Evolutionary conservation across 2,329 filamentous ascomycete genomes (phyloP).

Genomic region (Cladosporium austrohemisphaericum): DNA sequence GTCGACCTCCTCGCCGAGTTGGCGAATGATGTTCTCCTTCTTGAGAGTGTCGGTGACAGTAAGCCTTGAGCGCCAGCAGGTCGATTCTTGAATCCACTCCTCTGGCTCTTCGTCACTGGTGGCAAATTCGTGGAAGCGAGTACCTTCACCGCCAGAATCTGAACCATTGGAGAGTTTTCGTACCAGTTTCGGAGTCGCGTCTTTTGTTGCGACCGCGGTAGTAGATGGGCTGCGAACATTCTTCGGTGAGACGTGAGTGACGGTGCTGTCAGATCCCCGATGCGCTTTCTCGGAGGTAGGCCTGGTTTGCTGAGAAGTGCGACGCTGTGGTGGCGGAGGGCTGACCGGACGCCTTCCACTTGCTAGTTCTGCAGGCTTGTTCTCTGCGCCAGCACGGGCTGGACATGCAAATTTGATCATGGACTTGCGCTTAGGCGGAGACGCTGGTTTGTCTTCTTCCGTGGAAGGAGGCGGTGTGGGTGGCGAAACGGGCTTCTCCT

Average conservation of each 20-base stretch:
- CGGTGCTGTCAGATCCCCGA: slow-evolving; percentile 49
- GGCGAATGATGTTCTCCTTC: slow-evolving; percentile 85
- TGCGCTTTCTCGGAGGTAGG: slow-evolving; percentile 30
- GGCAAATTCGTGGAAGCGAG: slow-evolving; percentile 83
- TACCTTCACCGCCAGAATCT: slow-evolving; percentile 51
- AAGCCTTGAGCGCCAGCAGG: slow-evolving; percentile 63
- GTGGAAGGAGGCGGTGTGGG: slow-evolving; percentile 9
- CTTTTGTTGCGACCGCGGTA: slow-evolving; percentile 26
- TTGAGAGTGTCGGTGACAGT: slow-evolving; percentile 85
- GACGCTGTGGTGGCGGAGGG: slow-evolving; percentile 38
- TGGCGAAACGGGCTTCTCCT: slow-evolving; percentile 39
- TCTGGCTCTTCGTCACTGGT: slow-evolving; percentile 77
- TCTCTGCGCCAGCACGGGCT: slow-evolving; percentile 45
- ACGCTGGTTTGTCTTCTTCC: slow-evolving; percentile 22
- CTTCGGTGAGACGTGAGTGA: slow-evolving; percentile 46
- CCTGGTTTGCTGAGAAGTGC: slow-evolving; percentile 10
- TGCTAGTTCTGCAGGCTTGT: slow-evolving; percentile 28
- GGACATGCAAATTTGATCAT: slow-evolving; percentile 72
- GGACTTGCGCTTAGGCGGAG: slow-evolving; percentile 53
- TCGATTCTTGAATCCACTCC: slow-evolving; percentile 79
- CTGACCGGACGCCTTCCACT: slow-evolving; percentile 35
- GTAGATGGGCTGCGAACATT: neutral
- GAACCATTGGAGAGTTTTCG: slow-evolving; percentile 25
- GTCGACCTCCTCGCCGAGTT: slow-evolving; percentile 82
- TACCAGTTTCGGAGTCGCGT: slow-evolving; percentile 30